Evolutionary conservation across 2,329 filamentous ascomycete species (phyloP).

Genomic region (Fusarium nisikadoi): DNA sequence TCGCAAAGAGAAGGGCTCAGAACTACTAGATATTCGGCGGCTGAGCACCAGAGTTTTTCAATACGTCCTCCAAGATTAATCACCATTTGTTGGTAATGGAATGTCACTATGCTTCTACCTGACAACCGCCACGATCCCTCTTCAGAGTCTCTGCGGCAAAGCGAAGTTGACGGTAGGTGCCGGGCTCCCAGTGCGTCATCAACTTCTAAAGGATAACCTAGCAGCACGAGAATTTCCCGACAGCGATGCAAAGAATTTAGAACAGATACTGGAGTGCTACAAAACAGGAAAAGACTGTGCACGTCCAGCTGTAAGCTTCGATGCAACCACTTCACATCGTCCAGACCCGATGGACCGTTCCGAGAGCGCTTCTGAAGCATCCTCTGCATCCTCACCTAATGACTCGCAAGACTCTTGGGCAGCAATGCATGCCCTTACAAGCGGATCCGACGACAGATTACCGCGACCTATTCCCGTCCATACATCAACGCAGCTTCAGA

Average conservation of each 20-base stretch:
- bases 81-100: neutral
- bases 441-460: neutral
- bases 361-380: no score
- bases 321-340: neutral
- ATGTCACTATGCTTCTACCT: neutral
- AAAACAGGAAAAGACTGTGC: no score
- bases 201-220: no score
- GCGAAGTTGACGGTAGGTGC: neutral
- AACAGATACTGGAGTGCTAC: neutral
- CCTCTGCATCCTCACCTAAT: neutral
- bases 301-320: rapidly evolving
- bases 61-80: neutral
- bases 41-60: neutral
- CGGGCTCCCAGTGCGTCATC: no score
- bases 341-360: neutral
- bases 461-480: neutral
- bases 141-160: neutral
- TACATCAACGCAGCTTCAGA: neutral
- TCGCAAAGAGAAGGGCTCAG: no score
- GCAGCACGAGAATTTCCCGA: neutral
- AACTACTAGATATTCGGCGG: neutral
- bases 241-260: neutral
- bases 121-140: neutral
- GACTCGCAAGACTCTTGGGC: rapidly evolving
- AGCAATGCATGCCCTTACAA: no score